Evolutionary conservation across 1,139 yeast species (phyloP), one percentile per base, ranked within the genome.

Genomic region (Sugiyamaella grinbergsii): DNA sequence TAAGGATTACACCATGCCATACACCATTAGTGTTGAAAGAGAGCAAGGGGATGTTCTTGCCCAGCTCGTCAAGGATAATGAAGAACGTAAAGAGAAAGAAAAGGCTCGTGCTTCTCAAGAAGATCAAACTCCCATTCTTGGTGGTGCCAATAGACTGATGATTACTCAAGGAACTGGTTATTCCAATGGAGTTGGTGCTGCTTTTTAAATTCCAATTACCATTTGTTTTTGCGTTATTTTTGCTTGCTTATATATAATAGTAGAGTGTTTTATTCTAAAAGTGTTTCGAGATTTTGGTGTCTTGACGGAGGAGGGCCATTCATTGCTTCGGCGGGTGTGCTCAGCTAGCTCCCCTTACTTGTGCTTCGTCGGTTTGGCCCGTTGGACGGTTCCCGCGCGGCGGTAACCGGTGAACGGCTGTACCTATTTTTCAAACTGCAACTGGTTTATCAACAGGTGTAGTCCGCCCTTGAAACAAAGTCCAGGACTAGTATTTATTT

Each of bases 1-100:
- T 70, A 83, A 81, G 65, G 81, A 79, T 62, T 89, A 85, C 73
- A 83, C 88, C 60, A 91, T 86, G 76, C 98, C 98, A 49, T 94
- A 89, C 70, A 85, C 83, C 69, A 90, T 94, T 65, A 85, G 95
- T 72, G 85, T 61, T 62, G 71, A 66, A 59, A 82, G 83, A 62
- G 97, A 91, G 70, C 91, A 87, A 71, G 81, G 80, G 61, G 80
- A 79, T 61, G 76, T 78, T 56, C 69, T 91, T 58, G 75, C 79
- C 59, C 87, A 79, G 66, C 76, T 90, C 49, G 78, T 85, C 60
- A 75, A 72, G 53, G 95, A 88, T 67, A 77, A 85, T 67, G 81
- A 82, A 64, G 82, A 77, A 61, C 82, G 91, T 69, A 80, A 82
- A 69, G 79, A 77, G 54, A 78, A 80, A 55, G 85, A 79, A 58